Evolutionary conservation across 495 filamentous ascomycete genomes (phyloP).

Genomic region (Podospora fimiseda): DNA sequence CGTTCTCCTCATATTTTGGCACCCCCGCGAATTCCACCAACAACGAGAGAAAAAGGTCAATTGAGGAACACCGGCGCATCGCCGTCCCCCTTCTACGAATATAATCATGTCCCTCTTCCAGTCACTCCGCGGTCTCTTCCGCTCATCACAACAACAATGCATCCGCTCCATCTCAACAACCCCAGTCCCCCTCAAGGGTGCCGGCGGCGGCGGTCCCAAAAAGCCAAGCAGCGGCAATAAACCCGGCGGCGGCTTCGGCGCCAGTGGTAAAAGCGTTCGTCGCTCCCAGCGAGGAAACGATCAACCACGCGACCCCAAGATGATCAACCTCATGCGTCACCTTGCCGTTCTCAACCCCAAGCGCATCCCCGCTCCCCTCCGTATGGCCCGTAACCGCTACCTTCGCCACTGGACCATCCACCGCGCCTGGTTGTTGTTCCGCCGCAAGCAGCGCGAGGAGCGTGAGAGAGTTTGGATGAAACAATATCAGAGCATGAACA

Average conservation of each 20-base stretch:
- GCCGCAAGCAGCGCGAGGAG: constrained; percentile 52
- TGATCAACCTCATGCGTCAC: constrained; percentile 28
- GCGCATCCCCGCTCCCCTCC: constrained; percentile 62
- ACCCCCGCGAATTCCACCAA: neutral
- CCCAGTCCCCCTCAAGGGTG: neutral
- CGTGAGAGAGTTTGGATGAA: constrained; percentile 60
- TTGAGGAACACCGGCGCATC: neutral
- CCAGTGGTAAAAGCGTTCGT: constrained; percentile 1
- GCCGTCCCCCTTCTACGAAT: neutral
- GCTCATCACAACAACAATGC: constrained; percentile 2
- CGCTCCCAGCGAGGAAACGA: constrained; percentile 7
- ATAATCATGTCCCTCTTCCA: constrained; percentile 5
- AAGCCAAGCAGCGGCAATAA: neutral
- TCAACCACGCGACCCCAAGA: constrained; percentile 18
- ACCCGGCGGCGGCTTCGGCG: constrained; percentile 2
- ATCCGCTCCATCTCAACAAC: constrained; percentile 12
- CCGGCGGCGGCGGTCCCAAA: constrained; percentile 5
- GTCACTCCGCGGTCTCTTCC: constrained; percentile 22
- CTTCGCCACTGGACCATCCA: constrained; percentile 99
- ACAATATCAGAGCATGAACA: constrained; percentile 69
- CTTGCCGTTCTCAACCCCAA: constrained; percentile 23
- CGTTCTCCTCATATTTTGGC: neutral
- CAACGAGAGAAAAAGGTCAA: neutral
- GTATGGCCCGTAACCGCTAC: constrained; percentile 77
- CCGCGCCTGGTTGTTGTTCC: constrained; percentile 79